Evolutionary conservation across 2,329 filamentous ascomycete species (phyloP).

Genomic region (Gnomoniopsis sp.): DNA sequence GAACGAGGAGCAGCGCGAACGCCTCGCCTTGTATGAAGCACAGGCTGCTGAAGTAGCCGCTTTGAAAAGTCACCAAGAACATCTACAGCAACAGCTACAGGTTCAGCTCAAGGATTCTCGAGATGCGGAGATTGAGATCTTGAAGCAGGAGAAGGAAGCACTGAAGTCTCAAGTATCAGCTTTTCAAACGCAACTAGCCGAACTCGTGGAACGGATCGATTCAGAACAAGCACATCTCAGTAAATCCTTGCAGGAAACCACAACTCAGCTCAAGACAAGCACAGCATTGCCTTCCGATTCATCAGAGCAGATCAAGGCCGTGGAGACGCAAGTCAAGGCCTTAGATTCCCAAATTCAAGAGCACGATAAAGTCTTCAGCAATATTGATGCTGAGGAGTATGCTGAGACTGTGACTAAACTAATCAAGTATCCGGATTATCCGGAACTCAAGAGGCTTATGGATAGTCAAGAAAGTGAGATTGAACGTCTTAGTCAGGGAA

Average conservation of each 20-base stretch:
- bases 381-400: slow-evolving; percentile 5
- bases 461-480: background rate
- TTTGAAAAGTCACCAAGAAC: background rate
- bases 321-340: background rate
- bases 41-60: background rate
- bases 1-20: background rate
- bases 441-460: background rate
- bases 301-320: background rate
- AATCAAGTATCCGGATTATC: slow-evolving; percentile 2
- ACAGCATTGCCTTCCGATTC: background rate
- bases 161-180: slow-evolving; percentile 1
- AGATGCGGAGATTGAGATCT: background rate
- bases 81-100: background rate
- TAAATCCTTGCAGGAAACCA: background rate
- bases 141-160: slow-evolving; percentile 3
- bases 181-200: background rate
- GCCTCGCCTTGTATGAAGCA: background rate
- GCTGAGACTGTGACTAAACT: slow-evolving; percentile 1
- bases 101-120: background rate
- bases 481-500: background rate
- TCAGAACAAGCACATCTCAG: background rate
- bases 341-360: background rate
- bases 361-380: background rate
- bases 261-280: background rate
- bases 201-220: background rate